phyloP scores from a whole-genome alignment of 1,284 basidiomycete genomes.

The Puccinia horiana region DNA sequence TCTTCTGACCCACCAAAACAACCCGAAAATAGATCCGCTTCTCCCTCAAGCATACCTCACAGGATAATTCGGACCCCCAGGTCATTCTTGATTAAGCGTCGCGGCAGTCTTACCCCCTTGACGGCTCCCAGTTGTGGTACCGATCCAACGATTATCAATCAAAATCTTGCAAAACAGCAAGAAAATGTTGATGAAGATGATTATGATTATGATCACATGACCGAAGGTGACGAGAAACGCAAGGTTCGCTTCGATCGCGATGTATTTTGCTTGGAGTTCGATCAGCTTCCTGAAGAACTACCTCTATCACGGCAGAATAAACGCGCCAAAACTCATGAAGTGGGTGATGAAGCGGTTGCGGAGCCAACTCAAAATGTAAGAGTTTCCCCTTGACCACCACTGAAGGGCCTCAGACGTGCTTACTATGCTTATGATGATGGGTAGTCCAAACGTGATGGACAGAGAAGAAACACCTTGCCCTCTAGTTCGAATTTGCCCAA shows the following conservation, averaged over 20 bases:
- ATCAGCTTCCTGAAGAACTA: conserved; percentile 43
- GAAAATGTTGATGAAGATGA: neutral
- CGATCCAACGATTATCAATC: neutral
- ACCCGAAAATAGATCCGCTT: neutral
- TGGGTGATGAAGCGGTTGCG: neutral
- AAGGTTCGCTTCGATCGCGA: conserved; percentile 47
- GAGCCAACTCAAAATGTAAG: neutral
- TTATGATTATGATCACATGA: neutral
- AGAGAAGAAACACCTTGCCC: neutral
- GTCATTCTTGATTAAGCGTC: conserved; percentile 35
- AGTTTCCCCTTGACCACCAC: neutral
- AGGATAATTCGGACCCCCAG: conserved; percentile 41
- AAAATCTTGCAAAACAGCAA: neutral
- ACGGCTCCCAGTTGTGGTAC: neutral
- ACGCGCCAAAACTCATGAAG: conserved; percentile 5
- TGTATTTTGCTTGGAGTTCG: conserved; percentile 46
- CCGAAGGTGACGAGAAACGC: neutral
- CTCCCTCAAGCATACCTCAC: neutral
- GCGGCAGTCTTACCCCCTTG: conserved; percentile 34
- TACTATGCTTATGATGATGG: neutral
- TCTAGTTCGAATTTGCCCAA: neutral
- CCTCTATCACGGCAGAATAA: neutral
- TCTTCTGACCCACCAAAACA: neutral
- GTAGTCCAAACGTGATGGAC: neutral
- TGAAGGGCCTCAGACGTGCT: neutral